These are phyloP conservation scores for Drechslerella dactyloides DNA, from an alignment of 2,329 filamentous ascomycete genomes.

Conservation along the genomic window DNA sequence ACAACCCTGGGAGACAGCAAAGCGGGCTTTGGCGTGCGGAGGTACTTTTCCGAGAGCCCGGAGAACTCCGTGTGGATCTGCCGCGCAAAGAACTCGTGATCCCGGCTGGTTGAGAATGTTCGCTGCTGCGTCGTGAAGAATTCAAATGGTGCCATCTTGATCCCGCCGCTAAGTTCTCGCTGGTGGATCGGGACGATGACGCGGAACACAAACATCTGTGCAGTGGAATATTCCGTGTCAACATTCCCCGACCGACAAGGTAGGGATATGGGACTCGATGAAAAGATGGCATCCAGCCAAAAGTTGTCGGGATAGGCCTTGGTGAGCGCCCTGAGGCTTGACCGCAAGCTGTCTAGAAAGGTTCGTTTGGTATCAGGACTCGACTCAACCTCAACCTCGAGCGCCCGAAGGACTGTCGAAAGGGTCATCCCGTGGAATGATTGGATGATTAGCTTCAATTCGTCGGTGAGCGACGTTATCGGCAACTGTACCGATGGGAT, in stretches of 20 bases:
- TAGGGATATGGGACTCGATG: slow-evolving; percentile 60
- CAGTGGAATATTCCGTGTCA: slow-evolving; percentile 54
- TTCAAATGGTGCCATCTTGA: slow-evolving; percentile 67
- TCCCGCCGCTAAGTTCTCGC: slow-evolving; percentile 57
- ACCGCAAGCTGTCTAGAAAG: slow-evolving; percentile 23
- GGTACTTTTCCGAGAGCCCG: slow-evolving; percentile 55
- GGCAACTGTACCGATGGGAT: slow-evolving; percentile 68
- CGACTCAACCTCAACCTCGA: slow-evolving; percentile 60
- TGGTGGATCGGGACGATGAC: slow-evolving; percentile 69
- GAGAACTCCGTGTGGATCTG: slow-evolving; percentile 68
- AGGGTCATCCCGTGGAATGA: slow-evolving; percentile 58
- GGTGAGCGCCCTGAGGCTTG: slow-evolving; percentile 58
- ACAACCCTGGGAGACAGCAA: slow-evolving; percentile 17
- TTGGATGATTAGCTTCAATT: slow-evolving; percentile 62
- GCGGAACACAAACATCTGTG: slow-evolving; percentile 65
- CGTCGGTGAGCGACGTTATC: slow-evolving; percentile 63
- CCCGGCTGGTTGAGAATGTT: slow-evolving; percentile 64
- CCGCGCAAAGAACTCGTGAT: slow-evolving; percentile 67
- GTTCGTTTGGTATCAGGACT: slow-evolving; percentile 58
- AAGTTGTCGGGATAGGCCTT: slow-evolving; percentile 60
- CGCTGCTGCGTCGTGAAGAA: slow-evolving; percentile 73
- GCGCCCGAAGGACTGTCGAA: slow-evolving; percentile 58
- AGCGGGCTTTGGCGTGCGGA: slow-evolving; percentile 23
- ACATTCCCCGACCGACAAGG: slow-evolving; percentile 57
- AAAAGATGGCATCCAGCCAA: slow-evolving; percentile 62